Conservation (phyloP, 2,329 filamentous ascomycete species). For the Paraphoma chrysanthemicola region DNA sequence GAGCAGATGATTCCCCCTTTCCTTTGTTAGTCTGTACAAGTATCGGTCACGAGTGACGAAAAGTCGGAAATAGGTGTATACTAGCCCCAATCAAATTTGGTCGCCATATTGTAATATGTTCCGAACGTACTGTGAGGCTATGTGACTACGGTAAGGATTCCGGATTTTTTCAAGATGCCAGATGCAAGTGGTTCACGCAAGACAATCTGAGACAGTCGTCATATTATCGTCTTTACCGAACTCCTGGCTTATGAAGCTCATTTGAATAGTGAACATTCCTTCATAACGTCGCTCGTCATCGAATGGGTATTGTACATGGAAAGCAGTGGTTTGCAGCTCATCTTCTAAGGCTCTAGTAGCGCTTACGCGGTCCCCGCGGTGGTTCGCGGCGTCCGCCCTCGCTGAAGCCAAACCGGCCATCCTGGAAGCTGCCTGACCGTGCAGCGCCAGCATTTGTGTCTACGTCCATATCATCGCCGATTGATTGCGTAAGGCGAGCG, state of each 20-base stretch:
- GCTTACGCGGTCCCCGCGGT: constrained; percentile 42
- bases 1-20: neutral
- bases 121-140: neutral
- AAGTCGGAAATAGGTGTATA: neutral
- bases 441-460: constrained; percentile 29
- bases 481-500: constrained; percentile 28
- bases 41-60: neutral
- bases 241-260: too few relatives aligned
- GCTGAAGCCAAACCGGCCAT: constrained; percentile 53
- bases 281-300: neutral
- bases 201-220: too few relatives aligned
- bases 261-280: neutral
- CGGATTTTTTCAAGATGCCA: too few relatives aligned
- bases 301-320: neutral
- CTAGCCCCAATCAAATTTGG: neutral
- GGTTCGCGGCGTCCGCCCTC: constrained; percentile 34
- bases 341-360: constrained; percentile 27
- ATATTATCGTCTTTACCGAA: too few relatives aligned
- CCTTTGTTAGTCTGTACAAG: neutral
- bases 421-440: constrained; percentile 49
- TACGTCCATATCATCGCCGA: constrained; percentile 53
- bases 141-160: neutral
- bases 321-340: neutral
- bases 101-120: too few relatives aligned
- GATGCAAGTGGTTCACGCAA: too few relatives aligned